phyloP scores from a whole-genome alignment of 106 monocot species.

The Triglochin maritima region DNA sequence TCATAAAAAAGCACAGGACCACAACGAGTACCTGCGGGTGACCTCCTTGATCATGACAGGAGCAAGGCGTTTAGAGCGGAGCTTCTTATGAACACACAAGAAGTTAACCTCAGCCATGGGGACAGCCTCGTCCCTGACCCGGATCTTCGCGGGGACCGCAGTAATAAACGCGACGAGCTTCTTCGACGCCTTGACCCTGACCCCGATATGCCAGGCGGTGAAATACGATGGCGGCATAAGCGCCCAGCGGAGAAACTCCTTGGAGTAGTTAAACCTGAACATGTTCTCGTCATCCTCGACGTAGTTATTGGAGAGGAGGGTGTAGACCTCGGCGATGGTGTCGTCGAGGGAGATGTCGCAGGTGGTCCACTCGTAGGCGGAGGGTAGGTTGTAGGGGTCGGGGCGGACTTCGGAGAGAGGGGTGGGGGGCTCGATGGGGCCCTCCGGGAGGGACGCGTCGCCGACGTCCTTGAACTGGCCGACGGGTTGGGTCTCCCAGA shows the following conservation, averaged over 20 bases:
- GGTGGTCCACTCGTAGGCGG: conserved; percentile 58
- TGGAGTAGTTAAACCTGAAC: conserved; percentile 88
- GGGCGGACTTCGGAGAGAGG: too few relatives aligned
- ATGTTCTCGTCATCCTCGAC: conserved; percentile 93
- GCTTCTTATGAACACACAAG: conserved; percentile 18
- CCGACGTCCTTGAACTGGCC: too few relatives aligned
- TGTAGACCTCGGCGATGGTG: conserved; percentile 53
- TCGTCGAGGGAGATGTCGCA: conserved; percentile 52
- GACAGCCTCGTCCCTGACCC: conserved; percentile 25
- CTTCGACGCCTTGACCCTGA: conserved; percentile 39
- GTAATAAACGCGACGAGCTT: conserved; percentile 90
- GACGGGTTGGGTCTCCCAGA: too few relatives aligned
- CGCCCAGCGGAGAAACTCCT: conserved; percentile 70
- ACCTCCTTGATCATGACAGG: conserved; percentile 22
- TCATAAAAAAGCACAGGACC: too few relatives aligned
- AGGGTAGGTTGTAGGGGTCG: conserved; percentile 56
- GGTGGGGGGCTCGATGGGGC: too few relatives aligned
- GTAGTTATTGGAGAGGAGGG: conserved; percentile 66
- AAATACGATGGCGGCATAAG: conserved; percentile 62
- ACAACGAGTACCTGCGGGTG: neutral
- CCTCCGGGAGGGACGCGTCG: too few relatives aligned
- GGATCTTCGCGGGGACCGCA: conserved; percentile 61
- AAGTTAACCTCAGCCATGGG: conserved; percentile 15
- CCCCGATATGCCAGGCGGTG: conserved; percentile 71
- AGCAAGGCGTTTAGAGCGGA: conserved; percentile 8